Percentiles rank a stretch among this genome's conserved stretches.
These are phyloP conservation scores for Saussurea involucrata DNA, from an alignment of 129 eudicot genomes.

Conservation along the genomic window DNA sequence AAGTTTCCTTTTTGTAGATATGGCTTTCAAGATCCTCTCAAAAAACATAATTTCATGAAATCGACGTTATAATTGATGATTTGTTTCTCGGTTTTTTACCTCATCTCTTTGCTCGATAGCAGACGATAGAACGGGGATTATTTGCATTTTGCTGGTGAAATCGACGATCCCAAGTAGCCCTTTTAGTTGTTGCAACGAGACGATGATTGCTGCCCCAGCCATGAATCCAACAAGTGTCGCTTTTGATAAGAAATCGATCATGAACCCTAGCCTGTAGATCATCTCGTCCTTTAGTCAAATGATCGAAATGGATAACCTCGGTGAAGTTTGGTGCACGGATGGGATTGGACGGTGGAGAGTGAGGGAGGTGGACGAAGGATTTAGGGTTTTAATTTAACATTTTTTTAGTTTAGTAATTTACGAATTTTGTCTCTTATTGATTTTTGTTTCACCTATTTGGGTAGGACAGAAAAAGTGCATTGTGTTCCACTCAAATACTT, in stretches of 20 bases:
- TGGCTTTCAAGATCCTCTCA: background rate
- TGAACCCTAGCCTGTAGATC: slow-evolving; percentile 70
- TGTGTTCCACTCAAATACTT: too few relatives aligned
- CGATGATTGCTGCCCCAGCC: slow-evolving; percentile 96
- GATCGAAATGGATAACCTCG: background rate
- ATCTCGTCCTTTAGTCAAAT: background rate
- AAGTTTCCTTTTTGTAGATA: background rate
- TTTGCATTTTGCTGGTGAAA: slow-evolving; percentile 84
- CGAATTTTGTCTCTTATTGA: too few relatives aligned
- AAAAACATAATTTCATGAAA: background rate
- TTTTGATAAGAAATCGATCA: slow-evolving; percentile 85
- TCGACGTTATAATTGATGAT: background rate
- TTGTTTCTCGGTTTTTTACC: slow-evolving; percentile 26
- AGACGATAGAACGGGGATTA: slow-evolving; percentile 72
- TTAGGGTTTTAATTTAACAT: too few relatives aligned
- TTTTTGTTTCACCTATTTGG: too few relatives aligned
- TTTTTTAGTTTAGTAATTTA: too few relatives aligned
- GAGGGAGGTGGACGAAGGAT: too few relatives aligned
- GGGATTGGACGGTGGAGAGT: too few relatives aligned
- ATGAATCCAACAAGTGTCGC: slow-evolving; percentile 94
- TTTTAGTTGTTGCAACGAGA: slow-evolving; percentile 82
- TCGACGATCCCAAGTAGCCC: slow-evolving; percentile 83
- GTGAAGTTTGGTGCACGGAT: too few relatives aligned
- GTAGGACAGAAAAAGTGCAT: too few relatives aligned
- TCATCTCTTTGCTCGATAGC: slow-evolving; percentile 58